A percentile compares a stretch with the other conserved stretches of the same genome.
Conservation (phyloP, 1,284 basidiomycete species). For the Phellinidium pouzarii region DNA sequence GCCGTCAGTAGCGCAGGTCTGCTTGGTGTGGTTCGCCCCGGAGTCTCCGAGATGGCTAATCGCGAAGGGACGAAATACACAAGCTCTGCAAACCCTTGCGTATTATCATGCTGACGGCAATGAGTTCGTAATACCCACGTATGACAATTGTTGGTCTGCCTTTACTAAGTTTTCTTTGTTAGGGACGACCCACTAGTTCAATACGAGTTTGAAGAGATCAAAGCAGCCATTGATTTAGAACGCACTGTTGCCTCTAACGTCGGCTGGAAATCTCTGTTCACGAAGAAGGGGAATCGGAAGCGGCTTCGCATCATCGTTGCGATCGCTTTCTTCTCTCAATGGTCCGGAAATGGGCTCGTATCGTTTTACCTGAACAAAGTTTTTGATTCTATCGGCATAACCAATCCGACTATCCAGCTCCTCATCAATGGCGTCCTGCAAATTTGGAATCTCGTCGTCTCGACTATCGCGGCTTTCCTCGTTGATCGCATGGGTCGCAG, state of each 20-base stretch:
- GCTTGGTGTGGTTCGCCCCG: slow-evolving; percentile 53
- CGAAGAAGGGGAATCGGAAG: slow-evolving; percentile 56
- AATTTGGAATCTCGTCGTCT: slow-evolving; percentile 69
- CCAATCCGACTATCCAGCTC: slow-evolving; percentile 48
- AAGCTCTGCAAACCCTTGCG: slow-evolving; percentile 57
- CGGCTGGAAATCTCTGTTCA: slow-evolving; percentile 55
- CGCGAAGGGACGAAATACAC: slow-evolving; percentile 53
- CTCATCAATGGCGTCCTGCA: slow-evolving; percentile 46
- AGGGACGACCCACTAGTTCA: slow-evolving; percentile 62
- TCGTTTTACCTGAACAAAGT: slow-evolving; percentile 73
- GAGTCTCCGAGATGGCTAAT: slow-evolving; percentile 71
- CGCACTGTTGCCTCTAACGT: slow-evolving; percentile 47
- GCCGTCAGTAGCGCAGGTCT: slow-evolving; percentile 56
- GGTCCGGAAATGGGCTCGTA: slow-evolving; percentile 36
- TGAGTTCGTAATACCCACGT: slow-evolving; percentile 26
- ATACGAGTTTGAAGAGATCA: slow-evolving; percentile 74
- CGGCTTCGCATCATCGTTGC: slow-evolving; percentile 65
- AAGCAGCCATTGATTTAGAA: slow-evolving; percentile 62
- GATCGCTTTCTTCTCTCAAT: slow-evolving; percentile 67
- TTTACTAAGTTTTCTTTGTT: slow-evolving; percentile 16
- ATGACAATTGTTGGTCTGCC: not conserved
- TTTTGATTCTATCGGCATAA: slow-evolving; percentile 66
- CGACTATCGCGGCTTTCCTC: slow-evolving; percentile 48
- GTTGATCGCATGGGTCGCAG: slow-evolving; percentile 58
- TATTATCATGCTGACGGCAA: slow-evolving; percentile 73